These are phyloP conservation scores for Termitomyces sp. DNA, from an alignment of 768 basidiomycete species.

Conservation along the genomic window DNA sequence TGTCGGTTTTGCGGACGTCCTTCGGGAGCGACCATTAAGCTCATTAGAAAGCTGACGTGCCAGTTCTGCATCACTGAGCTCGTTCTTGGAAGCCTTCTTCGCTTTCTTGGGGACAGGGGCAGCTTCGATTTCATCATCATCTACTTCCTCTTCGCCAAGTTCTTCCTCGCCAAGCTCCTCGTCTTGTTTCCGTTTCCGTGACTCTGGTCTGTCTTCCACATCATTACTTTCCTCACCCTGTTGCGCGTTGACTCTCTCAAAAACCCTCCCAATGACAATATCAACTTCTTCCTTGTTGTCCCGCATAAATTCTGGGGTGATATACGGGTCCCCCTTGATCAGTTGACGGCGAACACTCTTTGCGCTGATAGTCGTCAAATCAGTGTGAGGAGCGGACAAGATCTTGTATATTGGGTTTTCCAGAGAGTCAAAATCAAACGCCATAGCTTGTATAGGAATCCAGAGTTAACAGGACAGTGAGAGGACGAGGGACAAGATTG, in stretches of 20 bases:
- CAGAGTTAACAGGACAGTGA: background rate
- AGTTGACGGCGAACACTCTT: slow-evolving; percentile 85
- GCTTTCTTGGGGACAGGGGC: slow-evolving; percentile 43
- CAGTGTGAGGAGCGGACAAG: slow-evolving; percentile 71
- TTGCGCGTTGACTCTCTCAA: slow-evolving; percentile 51
- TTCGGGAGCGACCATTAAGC: slow-evolving; percentile 59
- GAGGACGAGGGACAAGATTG: slow-evolving; percentile 7
- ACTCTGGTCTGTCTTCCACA: slow-evolving; percentile 24
- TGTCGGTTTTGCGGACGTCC: slow-evolving; percentile 37
- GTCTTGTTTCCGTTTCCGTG: slow-evolving; percentile 37
- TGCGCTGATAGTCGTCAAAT: slow-evolving; percentile 79
- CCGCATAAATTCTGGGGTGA: slow-evolving; percentile 61
- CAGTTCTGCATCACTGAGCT: slow-evolving; percentile 65
- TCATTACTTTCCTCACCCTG: slow-evolving; percentile 28
- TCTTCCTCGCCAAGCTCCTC: slow-evolving; percentile 30
- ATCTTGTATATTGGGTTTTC: slow-evolving; percentile 65
- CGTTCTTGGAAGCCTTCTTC: slow-evolving; percentile 49
- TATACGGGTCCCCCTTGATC: slow-evolving; percentile 43
- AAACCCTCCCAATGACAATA: slow-evolving; percentile 61
- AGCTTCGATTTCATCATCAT: slow-evolving; percentile 26
- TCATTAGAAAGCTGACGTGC: slow-evolving; percentile 70
- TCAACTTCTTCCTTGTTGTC: slow-evolving; percentile 69
- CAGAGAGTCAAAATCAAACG: slow-evolving; percentile 50
- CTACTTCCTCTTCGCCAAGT: slow-evolving; percentile 33
- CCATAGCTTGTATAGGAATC: slow-evolving; percentile 34